These are phyloP conservation scores for Phytopythium mirpurense DNA, from an alignment of 352 stramenopile species.

Conservation along the genomic window DNA sequence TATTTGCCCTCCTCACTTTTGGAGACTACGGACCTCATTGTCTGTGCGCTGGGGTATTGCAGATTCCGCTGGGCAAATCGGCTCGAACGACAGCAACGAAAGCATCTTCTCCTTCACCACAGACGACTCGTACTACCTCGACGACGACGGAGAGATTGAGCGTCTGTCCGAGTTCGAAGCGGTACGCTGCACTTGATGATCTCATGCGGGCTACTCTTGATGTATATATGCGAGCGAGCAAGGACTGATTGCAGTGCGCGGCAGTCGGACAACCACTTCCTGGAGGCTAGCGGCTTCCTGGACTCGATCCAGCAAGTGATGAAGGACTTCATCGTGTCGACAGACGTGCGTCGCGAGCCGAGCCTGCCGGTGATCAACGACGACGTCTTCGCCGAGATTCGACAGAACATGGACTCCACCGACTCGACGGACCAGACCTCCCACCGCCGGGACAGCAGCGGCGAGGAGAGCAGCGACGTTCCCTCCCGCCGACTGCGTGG, in stretches of 20 bases:
- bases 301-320: constrained; percentile 82
- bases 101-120: constrained; percentile 52
- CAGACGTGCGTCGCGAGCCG: constrained; percentile 12
- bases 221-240: no score
- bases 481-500: constrained; percentile 14
- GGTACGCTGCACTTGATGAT: constrained; percentile 26
- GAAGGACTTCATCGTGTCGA: constrained; percentile 45
- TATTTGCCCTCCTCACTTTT: no score
- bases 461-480: neutral
- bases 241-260: neutral
- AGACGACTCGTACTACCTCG: constrained; percentile 34
- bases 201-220: no score
- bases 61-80: constrained; percentile 28
- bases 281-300: constrained; percentile 70
- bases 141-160: constrained; percentile 49
- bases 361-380: constrained; percentile 64
- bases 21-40: no score
- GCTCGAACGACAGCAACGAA: constrained; percentile 40
- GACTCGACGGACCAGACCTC: neutral
- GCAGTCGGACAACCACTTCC: constrained; percentile 64
- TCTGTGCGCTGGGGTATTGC: neutral
- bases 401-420: constrained; percentile 26
- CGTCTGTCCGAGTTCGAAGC: constrained; percentile 68
- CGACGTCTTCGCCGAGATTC: constrained; percentile 65
- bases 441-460: neutral